These are phyloP conservation scores for Parastagonospora nodorum DNA, from an alignment of 2,329 filamentous ascomycete species.

Conservation along the genomic window DNA sequence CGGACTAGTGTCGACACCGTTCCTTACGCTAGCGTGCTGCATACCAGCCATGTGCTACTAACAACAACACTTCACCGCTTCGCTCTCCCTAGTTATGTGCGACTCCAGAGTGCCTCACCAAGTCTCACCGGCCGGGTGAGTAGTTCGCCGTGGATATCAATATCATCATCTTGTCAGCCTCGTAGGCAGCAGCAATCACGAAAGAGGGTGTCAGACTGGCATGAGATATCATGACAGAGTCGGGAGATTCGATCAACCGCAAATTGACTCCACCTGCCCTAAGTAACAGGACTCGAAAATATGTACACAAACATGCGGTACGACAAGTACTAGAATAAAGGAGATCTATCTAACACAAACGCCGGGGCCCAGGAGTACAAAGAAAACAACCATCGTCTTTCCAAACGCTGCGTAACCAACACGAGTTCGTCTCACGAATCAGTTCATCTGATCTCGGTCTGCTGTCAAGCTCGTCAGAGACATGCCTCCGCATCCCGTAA, in stretches of 20 bases:
- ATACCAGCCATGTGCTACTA: not conserved
- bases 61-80: not conserved
- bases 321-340: not conserved
- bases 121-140: not conserved
- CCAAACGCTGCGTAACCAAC: too few species aligned
- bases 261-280: too few species aligned
- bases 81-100: not conserved
- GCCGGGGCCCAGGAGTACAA: not conserved
- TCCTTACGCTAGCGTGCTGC: constrained; percentile 1
- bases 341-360: not conserved
- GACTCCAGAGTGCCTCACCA: not conserved
- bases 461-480: not conserved
- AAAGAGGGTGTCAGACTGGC: too few species aligned
- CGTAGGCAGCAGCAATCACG: not conserved
- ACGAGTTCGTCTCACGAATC: too few species aligned
- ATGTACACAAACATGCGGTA: too few species aligned
- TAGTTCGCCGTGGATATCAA: not conserved
- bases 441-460: too few species aligned
- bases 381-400: not conserved
- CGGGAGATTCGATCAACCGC: too few species aligned
- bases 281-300: too few species aligned
- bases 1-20: not conserved
- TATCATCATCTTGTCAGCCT: not conserved
- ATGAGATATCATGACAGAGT: too few species aligned
- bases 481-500: not conserved